These are phyloP conservation scores for Capronia coronata DNA, from an alignment of 2,329 filamentous ascomycete genomes.

Conservation along the genomic window DNA sequence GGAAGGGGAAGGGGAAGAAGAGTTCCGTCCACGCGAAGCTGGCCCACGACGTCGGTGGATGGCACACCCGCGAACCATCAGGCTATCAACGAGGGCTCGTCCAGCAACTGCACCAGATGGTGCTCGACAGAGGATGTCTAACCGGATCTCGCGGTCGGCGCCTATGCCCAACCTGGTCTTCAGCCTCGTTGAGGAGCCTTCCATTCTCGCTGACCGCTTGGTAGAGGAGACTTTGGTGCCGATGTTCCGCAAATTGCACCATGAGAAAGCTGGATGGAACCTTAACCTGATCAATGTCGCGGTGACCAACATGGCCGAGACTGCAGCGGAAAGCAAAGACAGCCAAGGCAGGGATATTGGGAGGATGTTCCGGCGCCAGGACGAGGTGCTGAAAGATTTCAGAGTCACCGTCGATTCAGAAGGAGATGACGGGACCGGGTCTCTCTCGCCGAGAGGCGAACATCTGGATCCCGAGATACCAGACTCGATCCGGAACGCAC, in stretches of 20 bases:
- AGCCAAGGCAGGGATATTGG: slow-evolving; percentile 69
- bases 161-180: slow-evolving; percentile 70
- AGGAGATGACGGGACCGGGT: neutral
- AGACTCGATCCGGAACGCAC: neutral
- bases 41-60: slow-evolving; percentile 52
- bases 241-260: slow-evolving; percentile 68
- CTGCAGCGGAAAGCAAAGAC: slow-evolving; percentile 46
- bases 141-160: slow-evolving; percentile 67
- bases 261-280: slow-evolving; percentile 65
- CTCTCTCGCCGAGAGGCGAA: neutral
- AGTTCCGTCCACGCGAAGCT: slow-evolving; percentile 23
- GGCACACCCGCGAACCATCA: slow-evolving; percentile 72
- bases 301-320: slow-evolving; percentile 71
- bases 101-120: slow-evolving; percentile 48
- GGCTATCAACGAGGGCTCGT: slow-evolving; percentile 67
- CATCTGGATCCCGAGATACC: neutral
- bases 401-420: slow-evolving; percentile 36
- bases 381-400: slow-evolving; percentile 62
- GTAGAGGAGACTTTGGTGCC: slow-evolving; percentile 62
- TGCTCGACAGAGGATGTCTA: slow-evolving; percentile 53
- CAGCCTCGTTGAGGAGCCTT: slow-evolving; percentile 52
- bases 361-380: slow-evolving; percentile 73
- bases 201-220: slow-evolving; percentile 59
- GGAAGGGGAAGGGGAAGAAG: slow-evolving; percentile 33
- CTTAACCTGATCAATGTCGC: slow-evolving; percentile 80